Base-by-base conservation (phyloP, 495 filamentous ascomycete genomes). In the Lepraria neglecta region DNA sequence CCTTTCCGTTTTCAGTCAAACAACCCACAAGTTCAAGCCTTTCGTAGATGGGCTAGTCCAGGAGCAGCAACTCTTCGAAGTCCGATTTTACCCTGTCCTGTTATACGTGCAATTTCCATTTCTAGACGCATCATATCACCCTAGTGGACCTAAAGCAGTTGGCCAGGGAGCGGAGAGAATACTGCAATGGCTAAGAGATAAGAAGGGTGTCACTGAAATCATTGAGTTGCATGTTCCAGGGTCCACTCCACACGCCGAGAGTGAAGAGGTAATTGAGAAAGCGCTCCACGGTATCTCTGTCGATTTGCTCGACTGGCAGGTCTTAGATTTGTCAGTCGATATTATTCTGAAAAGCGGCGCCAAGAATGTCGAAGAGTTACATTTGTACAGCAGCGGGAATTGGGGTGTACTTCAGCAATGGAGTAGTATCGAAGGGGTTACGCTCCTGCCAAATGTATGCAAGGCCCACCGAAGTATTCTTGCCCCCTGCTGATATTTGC, bases 381-480 rank as follows among this genome's bases (percentile, higher is more conserved):
- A 35, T 35, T n/a, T 54, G 28, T 54, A 54, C n/a, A 35, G 28
- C 9, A 54, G 51, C n/a, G 51, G 51, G 12, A 54, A 54, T 54
- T 31, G 6, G 51, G 51, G 24, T 3, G 51, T 54, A 10, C 27
- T 54, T 17, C 15, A 33, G 5, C 51, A 54, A 7, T 54, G 51
- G 51, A 33, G 21, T 31, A n/a, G 51, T 6, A 17, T 12, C 3
- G 51, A 54, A 33, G 51, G 51, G 6, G 21, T 54, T 3, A 33
- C 3, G 11, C 6, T 30, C 4, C 10, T 54, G n/a, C 27, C 27
- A 12, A 54, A 54, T 6, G 51, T 33, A 4, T 30, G 51, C 12
- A 33, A 14, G 28, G 10, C 6, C 15, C 12, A 15, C 28, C 14
- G 6, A 4, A 3, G 27, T 9, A 17, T 33, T 6, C 12, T 54